Evolutionary conservation across 2,329 filamentous ascomycete genomes (phyloP).

Genomic region (Teratosphaeria zuluensis): DNA sequence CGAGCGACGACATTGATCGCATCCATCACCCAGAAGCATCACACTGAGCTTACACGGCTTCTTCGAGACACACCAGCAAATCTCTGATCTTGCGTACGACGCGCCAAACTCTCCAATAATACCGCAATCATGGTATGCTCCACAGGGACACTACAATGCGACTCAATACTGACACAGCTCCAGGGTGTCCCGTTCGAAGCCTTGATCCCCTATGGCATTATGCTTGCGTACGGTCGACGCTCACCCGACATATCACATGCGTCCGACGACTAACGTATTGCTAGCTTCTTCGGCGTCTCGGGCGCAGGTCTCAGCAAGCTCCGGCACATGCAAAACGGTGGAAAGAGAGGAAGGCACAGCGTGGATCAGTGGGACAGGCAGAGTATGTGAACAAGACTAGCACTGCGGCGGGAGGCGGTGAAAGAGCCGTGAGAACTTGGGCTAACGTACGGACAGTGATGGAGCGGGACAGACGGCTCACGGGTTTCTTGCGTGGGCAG

Average conservation of each 20-base stretch:
- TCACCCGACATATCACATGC: neutral
- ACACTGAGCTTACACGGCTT: neutral
- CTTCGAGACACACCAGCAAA: neutral
- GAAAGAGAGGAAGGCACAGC: conserved; percentile 51
- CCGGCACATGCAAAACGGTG: conserved; percentile 52
- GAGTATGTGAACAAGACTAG: conserved; percentile 22
- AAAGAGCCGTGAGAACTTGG: neutral
- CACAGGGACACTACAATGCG: neutral
- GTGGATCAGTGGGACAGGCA: conserved; percentile 57
- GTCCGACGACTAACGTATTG: neutral
- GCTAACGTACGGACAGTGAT: conserved; percentile 43
- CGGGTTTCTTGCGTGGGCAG: conserved; percentile 52
- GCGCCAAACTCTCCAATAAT: neutral
- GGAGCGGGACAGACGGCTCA: conserved; percentile 55
- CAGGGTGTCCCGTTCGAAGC: conserved; percentile 59
- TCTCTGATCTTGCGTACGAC: neutral
- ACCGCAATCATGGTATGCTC: conserved; percentile 6
- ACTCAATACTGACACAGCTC: conserved; percentile 2
- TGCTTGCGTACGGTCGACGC: conserved; percentile 1
- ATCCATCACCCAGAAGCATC: neutral
- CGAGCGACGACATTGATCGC: neutral
- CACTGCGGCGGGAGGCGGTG: neutral
- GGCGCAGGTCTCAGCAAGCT: conserved; percentile 49
- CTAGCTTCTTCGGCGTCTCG: conserved; percentile 47
- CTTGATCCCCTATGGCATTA: conserved; percentile 6